Conservation (phyloP, 2,329 filamentous ascomycete species). For the Zymoseptoria crescenta region DNA sequence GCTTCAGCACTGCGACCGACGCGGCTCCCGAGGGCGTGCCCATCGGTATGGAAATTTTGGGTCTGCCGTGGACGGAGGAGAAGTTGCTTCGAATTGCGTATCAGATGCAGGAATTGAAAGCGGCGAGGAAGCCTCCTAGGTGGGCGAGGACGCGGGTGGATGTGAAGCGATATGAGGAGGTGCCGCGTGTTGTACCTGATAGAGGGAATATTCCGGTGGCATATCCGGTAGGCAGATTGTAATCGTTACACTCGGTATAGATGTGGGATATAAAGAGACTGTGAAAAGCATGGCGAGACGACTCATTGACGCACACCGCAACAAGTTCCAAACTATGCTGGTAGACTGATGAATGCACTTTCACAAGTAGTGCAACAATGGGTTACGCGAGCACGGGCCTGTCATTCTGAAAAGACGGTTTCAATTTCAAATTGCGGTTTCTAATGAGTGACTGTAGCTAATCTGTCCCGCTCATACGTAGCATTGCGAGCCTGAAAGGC, state of each 20-base stretch:
- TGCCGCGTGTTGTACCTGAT: constrained; percentile 42
- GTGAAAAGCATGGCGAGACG: no score
- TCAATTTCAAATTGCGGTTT: background rate
- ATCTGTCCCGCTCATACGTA: background rate
- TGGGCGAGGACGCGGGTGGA: constrained; percentile 39
- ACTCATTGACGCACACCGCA: no score
- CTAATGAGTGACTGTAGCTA: background rate
- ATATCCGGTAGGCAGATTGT: constrained; percentile 42
- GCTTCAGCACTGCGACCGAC: constrained; percentile 43
- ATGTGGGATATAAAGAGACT: background rate
- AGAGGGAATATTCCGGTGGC: constrained; percentile 33
- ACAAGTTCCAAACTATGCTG: no score
- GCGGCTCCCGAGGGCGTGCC: constrained; percentile 52
- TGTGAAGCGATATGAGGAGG: constrained; percentile 32
- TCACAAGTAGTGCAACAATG: background rate
- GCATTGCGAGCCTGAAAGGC: background rate
- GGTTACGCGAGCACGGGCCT: background rate
- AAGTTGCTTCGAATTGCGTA: constrained; percentile 49
- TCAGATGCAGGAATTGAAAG: constrained; percentile 40
- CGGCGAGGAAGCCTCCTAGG: constrained; percentile 40
- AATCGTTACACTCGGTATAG: background rate
- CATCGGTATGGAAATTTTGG: constrained; percentile 58
- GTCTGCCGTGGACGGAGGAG: constrained; percentile 48
- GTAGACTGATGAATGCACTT: background rate
- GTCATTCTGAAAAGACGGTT: background rate